Percentiles rank a stretch among this genome's conserved stretches.
These are phyloP conservation scores for Cryptococcus maquisensis DNA, from an alignment of 1,284 basidiomycete genomes.

Conservation along the genomic window DNA sequence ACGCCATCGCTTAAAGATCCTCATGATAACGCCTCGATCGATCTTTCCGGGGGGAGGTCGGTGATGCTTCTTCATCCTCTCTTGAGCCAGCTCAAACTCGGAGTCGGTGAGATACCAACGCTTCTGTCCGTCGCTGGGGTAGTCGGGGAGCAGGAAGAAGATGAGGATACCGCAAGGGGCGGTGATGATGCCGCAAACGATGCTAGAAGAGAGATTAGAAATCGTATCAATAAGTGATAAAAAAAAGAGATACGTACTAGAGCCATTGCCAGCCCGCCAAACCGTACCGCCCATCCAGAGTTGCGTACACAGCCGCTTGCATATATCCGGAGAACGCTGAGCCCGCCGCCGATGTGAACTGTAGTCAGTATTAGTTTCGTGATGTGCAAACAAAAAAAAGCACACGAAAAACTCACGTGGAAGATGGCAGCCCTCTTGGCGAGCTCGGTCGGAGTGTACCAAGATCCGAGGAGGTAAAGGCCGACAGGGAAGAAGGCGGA, in stretches of 20 bases:
- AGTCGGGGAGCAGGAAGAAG: not conserved
- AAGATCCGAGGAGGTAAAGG: conserved; percentile 1
- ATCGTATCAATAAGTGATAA: not conserved
- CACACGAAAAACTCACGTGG: not conserved
- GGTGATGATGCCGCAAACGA: not conserved
- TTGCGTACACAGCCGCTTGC: not conserved
- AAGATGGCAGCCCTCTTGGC: conserved; percentile 10
- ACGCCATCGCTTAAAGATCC: not conserved
- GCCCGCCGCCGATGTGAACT: not conserved
- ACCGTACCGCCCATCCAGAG: not conserved
- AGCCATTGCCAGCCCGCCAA: not conserved
- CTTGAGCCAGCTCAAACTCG: not conserved
- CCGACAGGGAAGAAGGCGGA: conserved; percentile 11
- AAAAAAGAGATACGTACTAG: not conserved
- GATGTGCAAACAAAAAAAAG: too few relatives aligned
- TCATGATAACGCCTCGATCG: not conserved
- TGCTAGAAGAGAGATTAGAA: not conserved
- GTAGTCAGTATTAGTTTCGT: too few relatives aligned
- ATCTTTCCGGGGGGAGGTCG: not conserved
- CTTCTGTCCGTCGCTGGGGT: not conserved
- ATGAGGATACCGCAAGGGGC: not conserved
- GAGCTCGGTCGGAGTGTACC: conserved; percentile 9
- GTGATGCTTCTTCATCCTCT: not conserved
- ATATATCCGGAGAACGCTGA: not conserved
- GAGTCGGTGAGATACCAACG: not conserved